Conservation (phyloP, 108 stramenopile species). For the Discostella stelligeroides region DNA sequence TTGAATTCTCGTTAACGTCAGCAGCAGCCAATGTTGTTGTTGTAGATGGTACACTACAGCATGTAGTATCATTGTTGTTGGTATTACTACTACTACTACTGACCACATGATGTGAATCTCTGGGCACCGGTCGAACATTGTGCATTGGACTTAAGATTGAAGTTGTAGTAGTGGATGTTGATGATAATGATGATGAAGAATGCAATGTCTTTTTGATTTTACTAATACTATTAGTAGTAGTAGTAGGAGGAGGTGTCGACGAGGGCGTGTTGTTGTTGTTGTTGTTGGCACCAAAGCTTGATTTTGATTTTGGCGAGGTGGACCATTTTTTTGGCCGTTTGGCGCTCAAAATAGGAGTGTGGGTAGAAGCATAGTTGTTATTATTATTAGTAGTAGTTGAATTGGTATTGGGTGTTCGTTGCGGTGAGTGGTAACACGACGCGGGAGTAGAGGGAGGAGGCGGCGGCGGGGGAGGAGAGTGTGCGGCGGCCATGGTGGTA, state of each 20-base stretch:
- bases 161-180: too few relatives aligned
- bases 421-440: not conserved
- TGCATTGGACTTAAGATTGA: constrained; percentile 71
- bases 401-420: constrained; percentile 28
- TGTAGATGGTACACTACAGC: too few relatives aligned
- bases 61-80: too few relatives aligned
- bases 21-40: too few relatives aligned
- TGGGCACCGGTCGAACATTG: constrained; percentile 53
- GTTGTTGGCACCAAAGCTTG: not conserved
- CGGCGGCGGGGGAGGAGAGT: not conserved
- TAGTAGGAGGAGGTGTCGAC: not conserved
- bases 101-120: constrained; percentile 21
- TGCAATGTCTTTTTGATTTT: not conserved
- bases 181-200: too few relatives aligned
- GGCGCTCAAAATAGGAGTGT: constrained; percentile 74
- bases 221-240: not conserved
- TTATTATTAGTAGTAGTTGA: too few relatives aligned
- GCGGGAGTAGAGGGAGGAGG: not conserved
- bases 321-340: constrained; percentile 48
- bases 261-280: not conserved
- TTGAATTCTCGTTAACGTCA: too few relatives aligned
- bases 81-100: not conserved
- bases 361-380: constrained; percentile 45
- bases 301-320: not conserved
- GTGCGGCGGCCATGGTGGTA: not conserved